Evolutionary conservation across 768 basidiomycete species (phyloP).

Genomic region (Hypsizygus marmoreus): DNA sequence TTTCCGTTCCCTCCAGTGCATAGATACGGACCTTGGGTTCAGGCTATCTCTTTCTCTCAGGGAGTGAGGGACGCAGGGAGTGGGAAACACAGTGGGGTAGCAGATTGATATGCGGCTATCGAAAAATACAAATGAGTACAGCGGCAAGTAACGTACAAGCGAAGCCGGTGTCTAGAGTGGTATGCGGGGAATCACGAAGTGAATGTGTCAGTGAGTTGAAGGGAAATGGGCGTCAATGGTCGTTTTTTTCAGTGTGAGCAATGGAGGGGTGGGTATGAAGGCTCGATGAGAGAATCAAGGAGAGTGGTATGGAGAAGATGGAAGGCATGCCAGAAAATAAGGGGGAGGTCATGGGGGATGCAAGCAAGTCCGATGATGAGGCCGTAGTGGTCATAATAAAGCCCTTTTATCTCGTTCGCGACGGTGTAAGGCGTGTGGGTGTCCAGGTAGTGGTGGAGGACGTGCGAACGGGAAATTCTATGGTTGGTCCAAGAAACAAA

Average conservation of each 20-base stretch:
- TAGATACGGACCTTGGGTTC: too few relatives aligned
- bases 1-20: too few relatives aligned
- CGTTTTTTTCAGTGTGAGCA: too few relatives aligned
- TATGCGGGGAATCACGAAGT: slow-evolving; percentile 14
- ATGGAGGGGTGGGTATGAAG: slow-evolving; percentile 1
- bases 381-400: slow-evolving; percentile 14
- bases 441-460: slow-evolving; percentile 11
- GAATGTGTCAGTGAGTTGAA: slow-evolving; percentile 1
- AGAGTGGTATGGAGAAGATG: slow-evolving; percentile 1
- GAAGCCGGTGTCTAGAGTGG: slow-evolving; percentile 21
- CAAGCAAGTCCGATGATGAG: slow-evolving; percentile 15
- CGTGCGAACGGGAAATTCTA: slow-evolving; percentile 14
- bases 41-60: too few relatives aligned
- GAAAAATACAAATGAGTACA: slow-evolving; percentile 22
- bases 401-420: slow-evolving; percentile 15
- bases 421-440: neutral
- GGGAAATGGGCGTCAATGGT: too few relatives aligned
- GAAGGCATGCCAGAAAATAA: slow-evolving; percentile 11
- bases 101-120: slow-evolving; percentile 6
- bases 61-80: neutral
- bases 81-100: slow-evolving; percentile 5
- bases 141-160: slow-evolving; percentile 16
- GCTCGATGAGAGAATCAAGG: slow-evolving; percentile 2
- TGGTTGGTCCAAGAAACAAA: slow-evolving; percentile 6
- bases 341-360: slow-evolving; percentile 10